These are phyloP conservation scores for Triticum timopheevii DNA, from an alignment of 176 grass and related monocot species.

Conservation along the genomic window DNA sequence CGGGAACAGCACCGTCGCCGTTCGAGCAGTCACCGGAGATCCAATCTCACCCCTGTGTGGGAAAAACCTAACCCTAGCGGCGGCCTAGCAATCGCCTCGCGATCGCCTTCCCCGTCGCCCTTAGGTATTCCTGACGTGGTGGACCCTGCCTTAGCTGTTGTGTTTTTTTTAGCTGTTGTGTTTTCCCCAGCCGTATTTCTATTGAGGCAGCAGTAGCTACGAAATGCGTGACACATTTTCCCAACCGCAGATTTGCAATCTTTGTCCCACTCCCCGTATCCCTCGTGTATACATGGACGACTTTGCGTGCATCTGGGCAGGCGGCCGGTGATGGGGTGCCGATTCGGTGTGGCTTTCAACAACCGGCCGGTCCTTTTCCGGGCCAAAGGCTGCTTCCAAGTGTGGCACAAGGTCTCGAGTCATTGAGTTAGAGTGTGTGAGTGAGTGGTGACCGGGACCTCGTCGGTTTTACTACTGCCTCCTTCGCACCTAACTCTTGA, in stretches of 20 bases:
- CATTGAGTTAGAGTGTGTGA: slow-evolving; percentile 10
- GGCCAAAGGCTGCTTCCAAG: neutral
- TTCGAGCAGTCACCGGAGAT: too few relatives aligned
- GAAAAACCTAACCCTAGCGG: too few relatives aligned
- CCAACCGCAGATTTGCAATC: neutral
- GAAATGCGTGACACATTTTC: neutral
- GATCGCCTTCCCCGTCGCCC: too few relatives aligned
- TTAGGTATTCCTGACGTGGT: too few relatives aligned
- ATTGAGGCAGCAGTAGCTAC: neutral
- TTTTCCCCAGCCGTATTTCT: neutral
- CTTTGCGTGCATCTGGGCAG: slow-evolving; percentile 11
- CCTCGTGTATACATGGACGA: slow-evolving; percentile 12
- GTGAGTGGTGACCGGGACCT: slow-evolving; percentile 19
- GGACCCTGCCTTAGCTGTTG: too few relatives aligned
- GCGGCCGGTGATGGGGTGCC: neutral
- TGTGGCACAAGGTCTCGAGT: slow-evolving; percentile 12
- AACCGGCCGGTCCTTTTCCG: slow-evolving; percentile 35
- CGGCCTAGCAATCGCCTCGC: too few relatives aligned
- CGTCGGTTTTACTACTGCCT: slow-evolving; percentile 33
- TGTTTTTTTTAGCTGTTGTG: too few relatives aligned
- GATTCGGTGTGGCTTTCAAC: slow-evolving; percentile 23
- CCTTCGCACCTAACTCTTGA: slow-evolving; percentile 41
- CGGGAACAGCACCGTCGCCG: too few relatives aligned
- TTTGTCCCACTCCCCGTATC: neutral
- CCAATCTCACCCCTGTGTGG: too few relatives aligned